These are phyloP conservation scores for Lachancea sp. DNA, from an alignment of 805 yeast genomes.

Conservation along the genomic window DNA sequence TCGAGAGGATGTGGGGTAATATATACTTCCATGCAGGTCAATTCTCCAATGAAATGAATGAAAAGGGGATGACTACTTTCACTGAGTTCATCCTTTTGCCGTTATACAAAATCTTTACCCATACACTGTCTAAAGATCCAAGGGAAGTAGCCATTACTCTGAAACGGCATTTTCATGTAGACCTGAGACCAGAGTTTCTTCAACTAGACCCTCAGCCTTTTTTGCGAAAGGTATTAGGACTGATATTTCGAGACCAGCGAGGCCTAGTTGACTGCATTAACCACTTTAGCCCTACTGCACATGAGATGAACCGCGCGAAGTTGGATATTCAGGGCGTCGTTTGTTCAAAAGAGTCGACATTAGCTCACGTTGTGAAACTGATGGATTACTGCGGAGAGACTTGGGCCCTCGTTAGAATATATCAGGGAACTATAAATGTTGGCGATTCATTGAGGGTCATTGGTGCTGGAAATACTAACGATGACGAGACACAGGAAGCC, in stretches of 20 bases:
- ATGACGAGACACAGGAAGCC: conserved; percentile 44
- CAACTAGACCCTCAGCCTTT: conserved; percentile 55
- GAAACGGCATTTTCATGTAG: conserved; percentile 43
- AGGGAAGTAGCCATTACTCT: conserved; percentile 40
- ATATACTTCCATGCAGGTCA: conserved; percentile 42
- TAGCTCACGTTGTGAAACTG: conserved; percentile 54
- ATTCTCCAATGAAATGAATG: conserved; percentile 37
- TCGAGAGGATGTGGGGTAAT: conserved; percentile 72
- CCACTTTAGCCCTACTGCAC: conserved; percentile 28
- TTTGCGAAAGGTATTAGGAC: conserved; percentile 45
- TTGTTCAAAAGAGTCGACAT: neutral
- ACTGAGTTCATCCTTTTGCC: conserved; percentile 67
- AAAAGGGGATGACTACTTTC: conserved; percentile 40
- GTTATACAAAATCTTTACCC: conserved; percentile 64
- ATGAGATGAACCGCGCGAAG: conserved; percentile 26
- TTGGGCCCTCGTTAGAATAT: conserved; percentile 53
- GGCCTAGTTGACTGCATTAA: conserved; percentile 46
- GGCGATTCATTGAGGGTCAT: conserved; percentile 47
- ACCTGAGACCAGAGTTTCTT: conserved; percentile 36
- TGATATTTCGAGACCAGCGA: conserved; percentile 45
- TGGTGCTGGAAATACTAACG: conserved; percentile 26
- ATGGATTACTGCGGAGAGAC: conserved; percentile 49
- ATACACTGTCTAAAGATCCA: conserved; percentile 49
- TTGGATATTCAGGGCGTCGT: neutral
- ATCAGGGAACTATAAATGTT: conserved; percentile 49